Evolutionary conservation across 1,139 yeast species (phyloP), one percentile per base, ranked within the genome.

Genomic region (Schwanniomyces etchellsii): DNA sequence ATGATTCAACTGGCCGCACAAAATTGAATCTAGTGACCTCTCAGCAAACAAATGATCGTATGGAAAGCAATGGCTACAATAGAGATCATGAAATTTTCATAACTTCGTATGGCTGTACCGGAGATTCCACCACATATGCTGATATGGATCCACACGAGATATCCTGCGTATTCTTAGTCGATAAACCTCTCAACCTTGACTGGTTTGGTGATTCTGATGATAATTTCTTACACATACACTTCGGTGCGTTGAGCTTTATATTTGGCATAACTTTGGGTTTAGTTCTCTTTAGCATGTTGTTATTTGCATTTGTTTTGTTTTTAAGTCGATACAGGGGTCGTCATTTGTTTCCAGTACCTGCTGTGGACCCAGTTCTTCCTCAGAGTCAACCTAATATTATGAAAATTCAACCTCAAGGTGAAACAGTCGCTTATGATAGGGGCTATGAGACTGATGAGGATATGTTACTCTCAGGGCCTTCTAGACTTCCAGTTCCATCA

Each of bases 131-230:
- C 9, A 18, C 7, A 7, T 7, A 18, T 7, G 63, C 48, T 1
- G 38, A 34, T 9, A 15, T 36, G n/a, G 30, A 33, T 5, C 35
- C 38, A 5, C 39, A 47, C 12, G 47, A 55, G 20, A 44, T 46
- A 0, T 60, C 80, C 1, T 85, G 95, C 36, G 76, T 88, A 2
- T 74, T 85, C 35, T 56, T 82, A 13, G 63, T 86, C 20, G 95
- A 88, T 44, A 64, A 77, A 32, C 89, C 91, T 4, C 44, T 67
- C 22, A 62, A 52, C 33, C 47, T 62, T 23, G 40, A 45, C 11
- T 86, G 96, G 96, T 52, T 84, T 4, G 62, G 66, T 6, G 51
- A 48, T 2, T 44, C 50, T 14, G 43, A 43, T 18, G 71, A 64
- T 23, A 67, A 64, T 30, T 49, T 57, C 30, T 61, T 76, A 28